Percentiles rank a stretch among this genome's conserved stretches.
Evolutionary conservation across 1,284 basidiomycete genomes (phyloP).

Genomic region (Trametes pubescens): DNA sequence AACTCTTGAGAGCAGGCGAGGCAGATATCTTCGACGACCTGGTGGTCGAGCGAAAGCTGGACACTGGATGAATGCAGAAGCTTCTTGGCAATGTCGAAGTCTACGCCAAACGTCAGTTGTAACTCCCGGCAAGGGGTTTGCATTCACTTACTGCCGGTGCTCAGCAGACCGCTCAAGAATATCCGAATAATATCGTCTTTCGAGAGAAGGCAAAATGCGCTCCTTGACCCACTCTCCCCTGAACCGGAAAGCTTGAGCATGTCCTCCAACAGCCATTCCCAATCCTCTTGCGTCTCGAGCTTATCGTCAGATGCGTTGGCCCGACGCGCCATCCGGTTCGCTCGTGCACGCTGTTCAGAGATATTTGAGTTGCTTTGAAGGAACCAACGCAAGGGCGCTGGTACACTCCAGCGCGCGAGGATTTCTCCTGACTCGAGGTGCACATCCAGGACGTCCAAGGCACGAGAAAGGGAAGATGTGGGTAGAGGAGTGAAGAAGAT

Average conservation of each 20-base stretch:
- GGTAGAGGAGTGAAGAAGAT: slow-evolving; percentile 86
- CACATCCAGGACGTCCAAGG: slow-evolving; percentile 90
- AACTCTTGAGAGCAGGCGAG: slow-evolving; percentile 85
- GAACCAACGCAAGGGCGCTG: slow-evolving; percentile 85
- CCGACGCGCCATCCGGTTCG: slow-evolving; percentile 85
- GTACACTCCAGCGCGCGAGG: slow-evolving; percentile 84
- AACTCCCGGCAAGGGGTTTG: slow-evolving; percentile 1
- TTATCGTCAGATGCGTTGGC: slow-evolving; percentile 64
- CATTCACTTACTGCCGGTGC: slow-evolving; percentile 82
- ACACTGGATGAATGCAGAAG: slow-evolving; percentile 65
- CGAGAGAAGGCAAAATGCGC: slow-evolving; percentile 82
- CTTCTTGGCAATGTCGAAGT: slow-evolving; percentile 78
- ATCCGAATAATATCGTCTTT: slow-evolving; percentile 78
- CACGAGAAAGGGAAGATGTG: slow-evolving; percentile 75
- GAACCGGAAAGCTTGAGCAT: slow-evolving; percentile 84
- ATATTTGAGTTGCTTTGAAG: slow-evolving; percentile 76
- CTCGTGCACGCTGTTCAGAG: slow-evolving; percentile 82
- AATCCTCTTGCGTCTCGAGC: slow-evolving; percentile 73
- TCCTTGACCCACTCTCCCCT: slow-evolving; percentile 66
- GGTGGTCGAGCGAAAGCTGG: slow-evolving; percentile 59
- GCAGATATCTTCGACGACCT: slow-evolving; percentile 79
- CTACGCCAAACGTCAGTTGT: slow-evolving; percentile 51
- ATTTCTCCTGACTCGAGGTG: slow-evolving; percentile 95
- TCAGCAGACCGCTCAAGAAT: slow-evolving; percentile 85
- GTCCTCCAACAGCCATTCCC: slow-evolving; percentile 88